Conservation (phyloP, 306 rosid genomes). For the Ormosia emarginata region DNA sequence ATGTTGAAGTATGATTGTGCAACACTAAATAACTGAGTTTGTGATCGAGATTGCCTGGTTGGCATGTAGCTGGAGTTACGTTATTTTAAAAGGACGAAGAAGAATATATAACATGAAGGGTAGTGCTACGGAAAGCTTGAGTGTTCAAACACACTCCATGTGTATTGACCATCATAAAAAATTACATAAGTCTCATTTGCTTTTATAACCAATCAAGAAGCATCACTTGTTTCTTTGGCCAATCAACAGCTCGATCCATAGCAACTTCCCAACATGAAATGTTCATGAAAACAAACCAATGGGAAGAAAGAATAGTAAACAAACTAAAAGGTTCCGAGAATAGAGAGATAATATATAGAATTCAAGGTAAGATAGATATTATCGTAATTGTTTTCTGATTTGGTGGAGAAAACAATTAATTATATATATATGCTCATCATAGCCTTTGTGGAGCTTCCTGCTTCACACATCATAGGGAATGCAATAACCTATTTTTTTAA, state of each 20-base stretch:
- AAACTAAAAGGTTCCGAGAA: not conserved
- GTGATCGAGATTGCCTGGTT: slow-evolving; percentile 20
- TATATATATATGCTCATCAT: not conserved
- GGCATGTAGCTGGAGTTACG: slow-evolving; percentile 33
- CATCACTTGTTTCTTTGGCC: too few species aligned
- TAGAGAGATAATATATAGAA: not conserved
- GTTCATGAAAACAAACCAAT: slow-evolving; percentile 9
- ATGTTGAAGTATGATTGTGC: slow-evolving; percentile 14
- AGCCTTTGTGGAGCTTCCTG: slow-evolving; percentile 44
- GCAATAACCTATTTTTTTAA: not conserved
- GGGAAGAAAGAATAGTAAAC: not conserved
- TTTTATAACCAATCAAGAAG: too few species aligned
- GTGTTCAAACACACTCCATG: too few species aligned
- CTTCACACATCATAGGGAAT: slow-evolving; percentile 45
- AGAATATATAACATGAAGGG: not conserved
- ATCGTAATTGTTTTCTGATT: not conserved
- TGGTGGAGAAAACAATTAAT: not conserved
- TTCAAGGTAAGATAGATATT: not conserved
- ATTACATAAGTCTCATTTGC: too few species aligned
- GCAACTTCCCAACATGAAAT: not conserved
- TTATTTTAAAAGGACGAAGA: slow-evolving; percentile 10
- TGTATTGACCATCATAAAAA: too few species aligned
- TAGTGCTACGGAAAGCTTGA: too few species aligned
- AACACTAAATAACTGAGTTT: slow-evolving; percentile 1
- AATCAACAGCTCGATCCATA: too few species aligned